A percentile compares a stretch with the other conserved stretches of the same genome.
Evolutionary conservation across 2,329 filamentous ascomycete species (phyloP).

Genomic region (Chaetomium strumarium): DNA sequence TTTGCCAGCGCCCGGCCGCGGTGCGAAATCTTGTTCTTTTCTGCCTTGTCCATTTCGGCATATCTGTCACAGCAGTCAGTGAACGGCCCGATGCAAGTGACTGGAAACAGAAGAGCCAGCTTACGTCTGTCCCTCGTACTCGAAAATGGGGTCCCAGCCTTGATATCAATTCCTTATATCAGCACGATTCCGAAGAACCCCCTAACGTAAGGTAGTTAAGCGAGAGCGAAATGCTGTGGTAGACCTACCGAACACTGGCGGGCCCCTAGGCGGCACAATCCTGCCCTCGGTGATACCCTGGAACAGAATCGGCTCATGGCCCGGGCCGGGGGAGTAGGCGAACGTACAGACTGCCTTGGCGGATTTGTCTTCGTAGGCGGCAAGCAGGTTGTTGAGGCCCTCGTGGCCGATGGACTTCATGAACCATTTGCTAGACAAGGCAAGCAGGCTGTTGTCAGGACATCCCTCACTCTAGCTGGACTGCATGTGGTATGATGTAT

Average conservation of each 20-base stretch:
- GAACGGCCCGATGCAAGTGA: not conserved
- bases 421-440: constrained; percentile 79
- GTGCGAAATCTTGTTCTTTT: constrained; percentile 92
- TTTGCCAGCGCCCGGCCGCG: constrained; percentile 81
- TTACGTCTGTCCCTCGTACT: constrained; percentile 81
- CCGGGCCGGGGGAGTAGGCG: constrained; percentile 81
- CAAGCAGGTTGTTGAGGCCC: constrained; percentile 84
- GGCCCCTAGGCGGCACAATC: constrained; percentile 79
- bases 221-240: not conserved
- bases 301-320: constrained; percentile 77
- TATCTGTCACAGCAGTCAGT: constrained; percentile 44
- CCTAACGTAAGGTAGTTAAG: too few species aligned
- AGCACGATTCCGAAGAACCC: too few species aligned
- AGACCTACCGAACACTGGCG: constrained; percentile 70
- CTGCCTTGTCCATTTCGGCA: constrained; percentile 85
- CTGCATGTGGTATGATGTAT: too few species aligned
- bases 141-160: constrained; percentile 95
- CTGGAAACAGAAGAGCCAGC: constrained; percentile 19
- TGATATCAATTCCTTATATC: too few species aligned
- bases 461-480: too few species aligned
- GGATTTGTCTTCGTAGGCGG: constrained; percentile 82
- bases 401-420: constrained; percentile 74
- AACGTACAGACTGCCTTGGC: constrained; percentile 95
- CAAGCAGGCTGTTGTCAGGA: not conserved
- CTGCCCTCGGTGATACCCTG: constrained; percentile 82